Base-by-base conservation (phyloP, 1,284 basidiomycete species). In the Somion occarium region DNA sequence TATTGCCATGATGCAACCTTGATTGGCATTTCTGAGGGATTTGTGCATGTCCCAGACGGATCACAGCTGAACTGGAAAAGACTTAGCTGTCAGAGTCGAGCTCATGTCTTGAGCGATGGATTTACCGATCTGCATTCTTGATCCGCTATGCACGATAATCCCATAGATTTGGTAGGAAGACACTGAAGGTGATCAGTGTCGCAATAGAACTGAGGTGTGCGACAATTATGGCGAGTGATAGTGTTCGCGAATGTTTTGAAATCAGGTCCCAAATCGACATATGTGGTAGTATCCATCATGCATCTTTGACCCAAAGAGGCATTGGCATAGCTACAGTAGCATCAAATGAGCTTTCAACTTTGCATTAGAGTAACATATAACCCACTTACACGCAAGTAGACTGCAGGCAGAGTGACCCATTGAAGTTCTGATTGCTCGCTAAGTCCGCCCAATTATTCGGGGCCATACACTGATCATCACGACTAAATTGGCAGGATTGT, bases 381-480 rank as follows among this genome's bases (percentile, higher is more conserved):
- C 11, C 51, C 7, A 73, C 83, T 48, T 64, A 86, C 83, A 77
- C 78, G 78, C 85, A 88, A 9, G 64, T 64, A 42, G 73, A 79
- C 55, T 75, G 74, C 48, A 90, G 67, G 56, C 86, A 90, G 20
- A 87, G 65, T 3, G 80, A 74, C 2, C 80, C 81, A 57, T 81
- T 79, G 55, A 70, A 69, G 60, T 82, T 84, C 53, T 70, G 61
- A 24, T 56, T 54, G 61, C 62, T 73, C 4, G 73, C 69, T 19
- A 78, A 64, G 11, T 72, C 64, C 9, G 60, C 60, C 59, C 64
- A 70, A 53, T 78, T 69, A 12, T 67, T 58, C 1, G 82, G 73
- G 1, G 77, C 69, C 9, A 66, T 65, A 58, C 85, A 89, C 61
- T 88, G 79, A 53, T 88, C 85, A 63, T 91, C 87, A 37, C 87